Evolutionary conservation across 2,329 filamentous ascomycete genomes (phyloP), one percentile per base, ranked within the genome.

Genomic region (Pseudocercospora vitis): DNA sequence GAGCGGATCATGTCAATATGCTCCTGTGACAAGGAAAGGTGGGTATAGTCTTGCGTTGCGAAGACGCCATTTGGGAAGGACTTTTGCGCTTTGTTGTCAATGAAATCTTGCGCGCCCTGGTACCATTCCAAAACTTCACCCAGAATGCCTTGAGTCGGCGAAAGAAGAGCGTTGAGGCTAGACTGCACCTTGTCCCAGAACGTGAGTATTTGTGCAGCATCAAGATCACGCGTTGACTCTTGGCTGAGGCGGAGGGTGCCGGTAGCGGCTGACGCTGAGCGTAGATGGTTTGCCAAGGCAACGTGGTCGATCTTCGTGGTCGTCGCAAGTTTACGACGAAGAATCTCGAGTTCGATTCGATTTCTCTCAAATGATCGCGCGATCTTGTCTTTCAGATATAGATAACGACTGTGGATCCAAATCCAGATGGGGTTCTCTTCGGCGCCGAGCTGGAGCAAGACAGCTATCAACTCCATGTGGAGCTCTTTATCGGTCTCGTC

Each of bases 401-500:
- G 89, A 67, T 91, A 95, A 40, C 89, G 85, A 66, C 90, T 96
- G 51, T 92, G 77, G 21, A 99, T 82, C 91, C 94, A 99, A 8
- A 95, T 81, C 89, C 89, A 96, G 58, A 99, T 95, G 1, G 94
- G 94, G 64, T 95, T 99, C 55, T 97, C 91, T 7, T 95, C 88
- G 2, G 96, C 91, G 5, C 94, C 95, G 16, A 99, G 78, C 70
- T 99, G 92, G n/a, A 99, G 76, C 49, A 99, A 78, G 29, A 96
- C 78, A 18, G 85, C 81, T 50, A 99, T 97, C 44, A 96, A 78
- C 68, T 96, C 90, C 83, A 96, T 90, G 65, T 96, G 88, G 69
- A 96, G 90, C 66, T 92, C 89, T 80, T 79, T 47, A 68, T 73
- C 47, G 33, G 69, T 67, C 65, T 75, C 70, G 8, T 68, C 65